These are phyloP conservation scores for Kazachstania kunashirensis DNA, from an alignment of 805 yeast species.

Conservation along the genomic window DNA sequence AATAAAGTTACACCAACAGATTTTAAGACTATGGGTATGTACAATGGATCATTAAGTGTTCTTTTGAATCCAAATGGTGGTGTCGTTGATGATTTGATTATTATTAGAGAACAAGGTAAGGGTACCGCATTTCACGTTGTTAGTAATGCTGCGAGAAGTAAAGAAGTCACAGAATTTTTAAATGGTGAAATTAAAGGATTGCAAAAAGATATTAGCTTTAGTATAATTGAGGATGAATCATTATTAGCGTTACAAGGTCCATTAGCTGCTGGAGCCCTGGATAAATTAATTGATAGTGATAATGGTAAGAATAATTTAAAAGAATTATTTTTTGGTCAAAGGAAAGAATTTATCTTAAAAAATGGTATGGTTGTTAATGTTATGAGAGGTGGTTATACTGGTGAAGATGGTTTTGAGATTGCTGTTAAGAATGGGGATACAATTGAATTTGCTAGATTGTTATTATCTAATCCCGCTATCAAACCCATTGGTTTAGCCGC, in stretches of 20 bases:
- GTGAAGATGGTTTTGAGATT: constrained; percentile 96
- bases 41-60: constrained; percentile 67
- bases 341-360: constrained; percentile 30
- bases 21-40: constrained; percentile 43
- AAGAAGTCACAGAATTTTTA: constrained; percentile 63
- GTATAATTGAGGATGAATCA: constrained; percentile 52
- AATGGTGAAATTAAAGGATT: constrained; percentile 38
- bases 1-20: constrained; percentile 87
- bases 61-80: constrained; percentile 71
- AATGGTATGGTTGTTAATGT: constrained; percentile 48
- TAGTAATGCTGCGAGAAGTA: constrained; percentile 92
- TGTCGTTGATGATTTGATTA: constrained; percentile 85
- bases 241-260: constrained; percentile 94
- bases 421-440: constrained; percentile 59
- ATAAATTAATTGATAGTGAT: constrained; percentile 40
- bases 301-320: constrained; percentile 35
- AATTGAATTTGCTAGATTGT: constrained; percentile 49
- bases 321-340: constrained; percentile 65
- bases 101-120: constrained; percentile 62
- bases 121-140: constrained; percentile 67
- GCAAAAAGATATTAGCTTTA: constrained; percentile 27
- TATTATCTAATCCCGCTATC: constrained; percentile 46
- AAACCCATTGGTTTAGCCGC: constrained; percentile 96
- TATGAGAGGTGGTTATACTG: constrained; percentile 96
- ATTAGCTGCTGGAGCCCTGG: constrained; percentile 55